Percentiles rank a stretch among this genome's conserved stretches.
These are phyloP conservation scores for Plasmodium relictum DNA, from an alignment of 169 alveolate species.

Conservation along the genomic window DNA sequence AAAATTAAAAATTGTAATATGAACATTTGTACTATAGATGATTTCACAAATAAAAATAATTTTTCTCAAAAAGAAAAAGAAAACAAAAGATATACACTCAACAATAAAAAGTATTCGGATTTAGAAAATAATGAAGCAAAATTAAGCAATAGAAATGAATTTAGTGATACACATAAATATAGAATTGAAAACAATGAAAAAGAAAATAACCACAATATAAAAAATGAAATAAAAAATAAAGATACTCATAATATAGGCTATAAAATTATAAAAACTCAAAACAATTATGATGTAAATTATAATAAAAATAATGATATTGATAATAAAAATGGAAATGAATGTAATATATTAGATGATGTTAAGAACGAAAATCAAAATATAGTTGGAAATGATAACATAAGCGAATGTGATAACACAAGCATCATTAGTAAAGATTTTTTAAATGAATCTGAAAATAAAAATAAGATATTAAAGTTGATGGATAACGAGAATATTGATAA, in stretches of 20 bases:
- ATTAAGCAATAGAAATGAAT: not conserved
- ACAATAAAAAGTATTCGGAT: not conserved
- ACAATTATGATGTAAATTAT: too few species aligned
- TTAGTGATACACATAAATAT: not conserved
- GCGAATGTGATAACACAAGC: too few species aligned
- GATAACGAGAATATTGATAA: too few species aligned
- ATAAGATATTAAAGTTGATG: too few species aligned
- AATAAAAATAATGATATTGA: too few species aligned
- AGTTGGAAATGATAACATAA: too few species aligned
- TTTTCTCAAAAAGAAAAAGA: not conserved
- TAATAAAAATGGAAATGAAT: too few species aligned
- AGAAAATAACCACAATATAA: not conserved
- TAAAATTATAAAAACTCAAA: too few species aligned
- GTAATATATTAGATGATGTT: too few species aligned
- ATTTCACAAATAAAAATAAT: not conserved
- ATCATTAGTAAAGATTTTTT: too few species aligned
- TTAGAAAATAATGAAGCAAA: constrained; percentile 3
- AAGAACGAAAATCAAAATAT: too few species aligned
- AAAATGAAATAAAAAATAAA: not conserved
- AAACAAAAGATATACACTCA: not conserved
- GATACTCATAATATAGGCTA: not conserved
- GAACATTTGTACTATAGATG: not conserved
- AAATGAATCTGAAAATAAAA: too few species aligned
- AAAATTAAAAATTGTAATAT: not conserved
- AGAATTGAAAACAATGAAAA: not conserved